phyloP scores from a whole-genome alignment of 352 stramenopile species.

The Phytophthora sansomeana region DNA sequence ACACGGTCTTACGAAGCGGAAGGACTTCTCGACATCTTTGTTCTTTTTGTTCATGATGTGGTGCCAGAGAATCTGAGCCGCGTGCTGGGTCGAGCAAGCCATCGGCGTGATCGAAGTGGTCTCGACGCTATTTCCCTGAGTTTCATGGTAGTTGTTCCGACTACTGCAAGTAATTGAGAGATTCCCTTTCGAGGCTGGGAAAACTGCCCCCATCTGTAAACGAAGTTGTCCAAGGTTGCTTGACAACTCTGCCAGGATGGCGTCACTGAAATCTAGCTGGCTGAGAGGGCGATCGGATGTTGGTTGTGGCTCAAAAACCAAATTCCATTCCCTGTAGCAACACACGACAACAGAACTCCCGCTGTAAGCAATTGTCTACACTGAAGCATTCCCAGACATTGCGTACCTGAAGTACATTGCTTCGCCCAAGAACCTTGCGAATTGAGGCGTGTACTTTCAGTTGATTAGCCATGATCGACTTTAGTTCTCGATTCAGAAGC shows the following conservation, averaged over 20 bases:
- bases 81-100: slow-evolving; percentile 20
- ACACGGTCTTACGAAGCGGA: slow-evolving; percentile 30
- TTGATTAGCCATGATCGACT: slow-evolving; percentile 32
- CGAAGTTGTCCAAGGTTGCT: slow-evolving; percentile 18
- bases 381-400: neutral
- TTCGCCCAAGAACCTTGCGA: slow-evolving; percentile 21
- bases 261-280: slow-evolving; percentile 28
- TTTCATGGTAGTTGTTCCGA: slow-evolving; percentile 3
- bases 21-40: slow-evolving; percentile 35
- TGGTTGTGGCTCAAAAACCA: slow-evolving; percentile 19
- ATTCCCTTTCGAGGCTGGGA: neutral
- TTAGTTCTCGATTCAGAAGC: slow-evolving; percentile 32
- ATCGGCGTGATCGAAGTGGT: slow-evolving; percentile 32
- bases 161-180: slow-evolving; percentile 16
- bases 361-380: neutral
- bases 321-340: slow-evolving; percentile 23
- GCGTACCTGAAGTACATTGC: slow-evolving; percentile 17
- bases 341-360: neutral
- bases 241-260: slow-evolving; percentile 26
- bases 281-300: slow-evolving; percentile 10
- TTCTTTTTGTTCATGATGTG: slow-evolving; percentile 38
- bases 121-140: slow-evolving; percentile 14
- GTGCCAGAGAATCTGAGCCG: slow-evolving; percentile 31
- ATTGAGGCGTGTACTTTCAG: slow-evolving; percentile 20
- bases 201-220: slow-evolving; percentile 15